phyloP scores from a whole-genome alignment of 2,329 filamentous ascomycete genomes.

The Alternaria hordeiaustralica region DNA sequence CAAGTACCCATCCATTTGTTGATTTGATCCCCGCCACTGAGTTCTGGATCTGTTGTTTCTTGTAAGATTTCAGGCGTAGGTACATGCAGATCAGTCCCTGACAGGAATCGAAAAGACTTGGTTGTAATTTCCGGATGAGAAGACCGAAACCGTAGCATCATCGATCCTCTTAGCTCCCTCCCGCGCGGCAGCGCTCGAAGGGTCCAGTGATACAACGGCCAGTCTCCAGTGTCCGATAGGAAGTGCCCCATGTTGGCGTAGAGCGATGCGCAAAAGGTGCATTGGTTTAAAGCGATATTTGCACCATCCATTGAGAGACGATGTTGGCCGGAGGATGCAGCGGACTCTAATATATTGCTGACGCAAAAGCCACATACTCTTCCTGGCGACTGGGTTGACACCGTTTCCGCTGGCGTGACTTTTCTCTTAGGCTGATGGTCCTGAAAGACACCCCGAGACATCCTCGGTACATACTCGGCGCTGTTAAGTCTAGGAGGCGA shows the following conservation, averaged over 20 bases:
- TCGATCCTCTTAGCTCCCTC: not conserved
- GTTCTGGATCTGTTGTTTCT: not conserved
- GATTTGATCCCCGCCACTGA: not conserved
- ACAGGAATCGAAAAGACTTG: not conserved
- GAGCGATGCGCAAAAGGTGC: not conserved
- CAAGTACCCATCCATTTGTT: not conserved
- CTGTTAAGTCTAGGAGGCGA: not conserved
- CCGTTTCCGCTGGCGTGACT: not conserved
- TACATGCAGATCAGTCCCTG: not conserved
- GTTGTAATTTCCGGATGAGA: not conserved
- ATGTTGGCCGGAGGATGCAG: not conserved
- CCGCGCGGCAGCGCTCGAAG: not conserved
- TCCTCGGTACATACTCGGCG: not conserved
- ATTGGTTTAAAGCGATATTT: not conserved
- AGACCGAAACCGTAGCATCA: not conserved
- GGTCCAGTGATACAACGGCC: constrained; percentile 1
- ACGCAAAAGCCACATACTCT: not conserved
- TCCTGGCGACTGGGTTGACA: not conserved
- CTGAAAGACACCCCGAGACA: not conserved
- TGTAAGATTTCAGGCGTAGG: not conserved
- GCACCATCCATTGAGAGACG: not conserved
- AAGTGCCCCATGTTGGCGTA: not conserved
- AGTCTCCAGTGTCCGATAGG: not conserved
- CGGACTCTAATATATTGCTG: not conserved
- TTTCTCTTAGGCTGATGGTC: not conserved